Percentiles rank a stretch among this genome's conserved stretches.
Evolutionary conservation across 352 stramenopile genomes (phyloP).

Genomic region (Blastocystis sp.): DNA sequence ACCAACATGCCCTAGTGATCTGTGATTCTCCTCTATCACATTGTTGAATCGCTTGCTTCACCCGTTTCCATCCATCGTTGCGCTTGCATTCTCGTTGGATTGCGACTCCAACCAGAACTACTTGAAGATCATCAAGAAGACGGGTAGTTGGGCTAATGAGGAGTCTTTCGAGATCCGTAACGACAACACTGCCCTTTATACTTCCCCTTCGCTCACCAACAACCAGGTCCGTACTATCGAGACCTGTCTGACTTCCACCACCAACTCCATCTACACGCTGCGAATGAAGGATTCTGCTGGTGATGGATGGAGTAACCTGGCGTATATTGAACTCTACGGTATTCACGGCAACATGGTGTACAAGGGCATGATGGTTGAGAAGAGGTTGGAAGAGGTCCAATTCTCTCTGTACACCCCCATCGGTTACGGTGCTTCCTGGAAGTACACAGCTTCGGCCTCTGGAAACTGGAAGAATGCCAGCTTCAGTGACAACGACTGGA

Average conservation of each 20-base stretch:
- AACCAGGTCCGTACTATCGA: neutral
- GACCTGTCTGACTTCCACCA: neutral
- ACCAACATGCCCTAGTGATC: too few species aligned
- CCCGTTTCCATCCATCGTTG: neutral
- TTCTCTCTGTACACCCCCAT: conserved; percentile 23
- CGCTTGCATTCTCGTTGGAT: neutral
- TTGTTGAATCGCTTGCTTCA: neutral
- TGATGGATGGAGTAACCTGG: neutral
- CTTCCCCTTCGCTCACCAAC: neutral
- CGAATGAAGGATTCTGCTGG: neutral
- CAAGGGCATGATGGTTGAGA: neutral
- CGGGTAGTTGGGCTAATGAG: neutral
- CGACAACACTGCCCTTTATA: neutral
- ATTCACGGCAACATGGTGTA: neutral
- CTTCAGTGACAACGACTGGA: neutral
- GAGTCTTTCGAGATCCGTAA: conserved; percentile 6
- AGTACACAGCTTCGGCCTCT: neutral
- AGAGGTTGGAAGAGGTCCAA: neutral
- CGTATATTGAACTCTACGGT: neutral
- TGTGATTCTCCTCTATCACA: too few species aligned
- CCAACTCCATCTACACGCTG: neutral
- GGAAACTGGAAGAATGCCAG: neutral
- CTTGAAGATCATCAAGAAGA: conserved; percentile 14
- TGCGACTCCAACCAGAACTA: neutral
- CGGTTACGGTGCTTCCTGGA: neutral